phyloP scores from a whole-genome alignment of 768 basidiomycete species.

The Rhizopogon vinicolor region DNA sequence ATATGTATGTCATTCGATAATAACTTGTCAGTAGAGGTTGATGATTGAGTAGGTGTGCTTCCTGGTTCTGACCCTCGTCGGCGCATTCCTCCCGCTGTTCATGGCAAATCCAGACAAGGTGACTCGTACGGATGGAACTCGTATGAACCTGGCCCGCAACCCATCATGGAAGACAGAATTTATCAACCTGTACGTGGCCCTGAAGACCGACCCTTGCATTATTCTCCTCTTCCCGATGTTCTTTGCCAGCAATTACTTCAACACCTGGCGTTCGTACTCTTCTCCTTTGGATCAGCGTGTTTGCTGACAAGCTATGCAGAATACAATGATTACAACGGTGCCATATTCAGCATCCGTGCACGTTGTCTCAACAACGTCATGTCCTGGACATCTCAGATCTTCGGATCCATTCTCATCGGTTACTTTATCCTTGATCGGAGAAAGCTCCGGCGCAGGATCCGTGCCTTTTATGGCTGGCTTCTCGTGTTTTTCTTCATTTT shows the following conservation, averaged over 20 bases:
- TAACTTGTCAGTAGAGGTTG: not conserved
- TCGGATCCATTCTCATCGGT: constrained; percentile 66
- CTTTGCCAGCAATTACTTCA: constrained; percentile 74
- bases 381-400: constrained; percentile 69
- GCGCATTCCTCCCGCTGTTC: constrained; percentile 53
- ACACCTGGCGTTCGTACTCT: constrained; percentile 60
- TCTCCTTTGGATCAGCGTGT: not conserved
- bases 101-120: constrained; percentile 69
- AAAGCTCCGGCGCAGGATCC: constrained; percentile 49
- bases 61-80: constrained; percentile 60
- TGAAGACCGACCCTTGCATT: constrained; percentile 64
- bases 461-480: constrained; percentile 65
- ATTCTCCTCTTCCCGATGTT: constrained; percentile 76
- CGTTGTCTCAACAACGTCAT: constrained; percentile 68
- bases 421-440: constrained; percentile 51
- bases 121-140: constrained; percentile 62
- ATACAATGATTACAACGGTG: constrained; percentile 71
- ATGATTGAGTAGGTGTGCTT: constrained; percentile 54
- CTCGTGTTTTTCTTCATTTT: constrained; percentile 58
- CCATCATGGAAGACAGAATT: constrained; percentile 74
- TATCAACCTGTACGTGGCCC: constrained; percentile 53
- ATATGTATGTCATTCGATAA: constrained; percentile 42
- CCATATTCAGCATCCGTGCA: constrained; percentile 67
- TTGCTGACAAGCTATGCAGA: constrained; percentile 33
- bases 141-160: constrained; percentile 50